Evolutionary conservation across 164 flowering plant genomes (phyloP), one percentile per base, ranked within the genome.

Genomic region (Litsea cubeba): DNA sequence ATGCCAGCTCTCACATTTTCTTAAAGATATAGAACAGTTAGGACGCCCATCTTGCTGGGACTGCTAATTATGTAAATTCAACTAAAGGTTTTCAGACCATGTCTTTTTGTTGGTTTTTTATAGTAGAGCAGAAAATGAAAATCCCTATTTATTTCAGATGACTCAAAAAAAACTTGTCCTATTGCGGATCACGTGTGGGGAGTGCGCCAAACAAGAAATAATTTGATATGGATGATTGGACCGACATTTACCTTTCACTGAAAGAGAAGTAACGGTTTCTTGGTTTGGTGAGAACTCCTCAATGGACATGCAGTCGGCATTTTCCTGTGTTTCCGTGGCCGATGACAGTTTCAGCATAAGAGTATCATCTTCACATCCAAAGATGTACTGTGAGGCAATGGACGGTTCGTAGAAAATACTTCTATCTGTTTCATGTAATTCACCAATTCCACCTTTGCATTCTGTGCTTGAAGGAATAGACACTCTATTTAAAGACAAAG

Each of bases 201-300:
- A 40, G 46, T 40, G 46, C 46, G 10, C 11, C 46, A 1, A 40
- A 40, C 46, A 40, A 40, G 11, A 40, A 40, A 40, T 40, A 5
- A 40, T 8, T 40, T 40, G 46, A 40, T 40, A 40, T 40, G 60
- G 60, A 20, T 18, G 17, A 15, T 54, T 54, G 60, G 60, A 54
- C n/a, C n/a, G 12, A 54, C 60, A 54, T 54, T 14, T 63, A 76
- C 99, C 98, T 87, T 89, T 89, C 15, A 88, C 72, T 54, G 99
- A 90, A 75, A 92, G 92, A 51, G 87, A 82, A 79, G 83, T 76
- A 74, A 85, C 82, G 77, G 80, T 78, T 50, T 79, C 75, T 60
- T 79, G 72, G 63, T 83, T 85, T 68, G 75, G 72, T 32, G 87
- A 51, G 71, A 76, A 76, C 40, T 84, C 92, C 40, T 87, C 91